These are phyloP conservation scores for Basipetospora chlamydospora DNA, from an alignment of 2,329 filamentous ascomycete genomes.

Conservation along the genomic window DNA sequence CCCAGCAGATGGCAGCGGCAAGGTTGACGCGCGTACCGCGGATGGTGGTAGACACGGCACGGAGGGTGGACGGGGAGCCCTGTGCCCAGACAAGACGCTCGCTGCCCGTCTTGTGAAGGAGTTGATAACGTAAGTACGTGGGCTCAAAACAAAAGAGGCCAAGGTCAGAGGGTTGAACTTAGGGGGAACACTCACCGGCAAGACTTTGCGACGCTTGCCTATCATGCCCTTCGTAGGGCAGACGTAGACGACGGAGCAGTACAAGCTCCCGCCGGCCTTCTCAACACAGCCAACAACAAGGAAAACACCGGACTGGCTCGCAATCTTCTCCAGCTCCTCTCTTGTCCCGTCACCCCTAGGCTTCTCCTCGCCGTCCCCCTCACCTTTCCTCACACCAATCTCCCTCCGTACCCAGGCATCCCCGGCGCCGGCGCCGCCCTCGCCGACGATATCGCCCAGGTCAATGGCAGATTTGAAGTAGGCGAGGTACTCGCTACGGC, in stretches of 20 bases:
- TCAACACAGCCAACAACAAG: constrained; percentile 70
- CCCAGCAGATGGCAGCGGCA: constrained; percentile 86
- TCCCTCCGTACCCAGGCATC: constrained; percentile 54
- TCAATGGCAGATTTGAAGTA: constrained; percentile 74
- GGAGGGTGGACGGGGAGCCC: constrained; percentile 63
- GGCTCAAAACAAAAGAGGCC: no score
- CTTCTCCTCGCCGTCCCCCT: constrained; percentile 9
- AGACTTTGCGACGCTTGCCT: constrained; percentile 82
- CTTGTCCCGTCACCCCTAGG: constrained; percentile 47
- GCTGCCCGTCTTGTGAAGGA: constrained; percentile 44
- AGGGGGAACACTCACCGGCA: constrained; percentile 47
- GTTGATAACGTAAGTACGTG: neutral
- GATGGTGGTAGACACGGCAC: constrained; percentile 65
- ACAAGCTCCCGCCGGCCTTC: constrained; percentile 65
- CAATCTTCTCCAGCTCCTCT: constrained; percentile 64
- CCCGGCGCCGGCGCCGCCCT: constrained; percentile 48
- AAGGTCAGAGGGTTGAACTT: no score
- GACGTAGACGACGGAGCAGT: constrained; percentile 72
- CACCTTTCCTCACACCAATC: constrained; percentile 19
- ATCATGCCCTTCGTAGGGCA: constrained; percentile 58
- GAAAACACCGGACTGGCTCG: constrained; percentile 66
- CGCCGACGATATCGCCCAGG: constrained; percentile 59
- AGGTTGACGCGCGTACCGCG: constrained; percentile 67
- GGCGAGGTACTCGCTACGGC: constrained; percentile 66
- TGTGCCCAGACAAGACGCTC: constrained; percentile 85